phyloP scores from a whole-genome alignment of 352 stramenopile species.

The Pythium chondricola region DNA sequence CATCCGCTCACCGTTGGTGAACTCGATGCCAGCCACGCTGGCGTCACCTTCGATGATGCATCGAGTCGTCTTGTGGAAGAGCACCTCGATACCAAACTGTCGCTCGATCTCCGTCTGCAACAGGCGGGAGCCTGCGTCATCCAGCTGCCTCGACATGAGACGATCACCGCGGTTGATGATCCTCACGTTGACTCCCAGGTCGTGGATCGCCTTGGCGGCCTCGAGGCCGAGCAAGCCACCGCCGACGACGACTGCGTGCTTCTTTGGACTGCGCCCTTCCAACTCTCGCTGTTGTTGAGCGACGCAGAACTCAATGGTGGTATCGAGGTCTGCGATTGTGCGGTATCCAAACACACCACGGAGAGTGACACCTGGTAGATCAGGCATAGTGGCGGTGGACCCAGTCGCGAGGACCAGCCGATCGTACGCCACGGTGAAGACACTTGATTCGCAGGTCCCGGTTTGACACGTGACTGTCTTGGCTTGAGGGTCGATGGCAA shows the following conservation, averaged over 20 bases:
- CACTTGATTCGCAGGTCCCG: constrained; percentile 30
- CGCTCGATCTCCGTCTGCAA: constrained; percentile 88
- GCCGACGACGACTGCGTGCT: constrained; percentile 44
- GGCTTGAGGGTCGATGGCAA: constrained; percentile 61
- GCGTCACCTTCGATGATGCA: constrained; percentile 20
- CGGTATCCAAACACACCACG: constrained; percentile 92
- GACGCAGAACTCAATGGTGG: constrained; percentile 81
- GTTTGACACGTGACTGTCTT: constrained; percentile 59
- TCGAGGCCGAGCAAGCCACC: constrained; percentile 84
- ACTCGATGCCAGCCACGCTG: constrained; percentile 61
- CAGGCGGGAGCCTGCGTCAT: constrained; percentile 85
- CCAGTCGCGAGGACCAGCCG: constrained; percentile 87
- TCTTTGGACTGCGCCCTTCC: constrained; percentile 18
- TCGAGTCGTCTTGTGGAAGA: constrained; percentile 86
- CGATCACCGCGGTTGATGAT: constrained; percentile 90
- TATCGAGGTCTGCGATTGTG: constrained; percentile 89
- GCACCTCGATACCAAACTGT: constrained; percentile 75
- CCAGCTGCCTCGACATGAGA: constrained; percentile 92
- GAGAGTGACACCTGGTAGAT: constrained; percentile 72
- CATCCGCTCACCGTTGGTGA: constrained; percentile 73
- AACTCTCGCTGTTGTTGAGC: constrained; percentile 29
- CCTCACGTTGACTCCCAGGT: constrained; percentile 83
- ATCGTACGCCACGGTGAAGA: constrained; percentile 74
- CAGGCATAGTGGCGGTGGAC: constrained; percentile 82
- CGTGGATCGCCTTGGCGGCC: constrained; percentile 86